phyloP scores from a whole-genome alignment of 352 stramenopile species.

The Aphanomyces invadans region DNA sequence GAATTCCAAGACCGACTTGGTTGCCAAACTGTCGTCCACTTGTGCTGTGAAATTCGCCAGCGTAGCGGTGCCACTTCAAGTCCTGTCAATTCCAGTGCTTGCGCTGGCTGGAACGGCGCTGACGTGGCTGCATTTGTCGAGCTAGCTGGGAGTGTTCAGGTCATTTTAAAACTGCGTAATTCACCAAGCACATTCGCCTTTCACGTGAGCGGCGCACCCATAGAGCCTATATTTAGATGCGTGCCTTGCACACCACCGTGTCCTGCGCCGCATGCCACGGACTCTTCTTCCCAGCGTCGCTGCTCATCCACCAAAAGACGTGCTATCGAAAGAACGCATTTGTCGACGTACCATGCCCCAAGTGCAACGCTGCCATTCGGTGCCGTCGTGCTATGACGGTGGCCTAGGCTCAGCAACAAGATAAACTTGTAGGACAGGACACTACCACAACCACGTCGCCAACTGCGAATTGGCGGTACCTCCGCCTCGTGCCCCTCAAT shows the following conservation, averaged over 20 bases:
- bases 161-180: too few species aligned
- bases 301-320: slow-evolving; percentile 63
- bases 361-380: slow-evolving; percentile 34
- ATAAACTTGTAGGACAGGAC: slow-evolving; percentile 2
- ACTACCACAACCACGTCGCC: slow-evolving; percentile 10
- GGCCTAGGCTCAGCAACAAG: too few species aligned
- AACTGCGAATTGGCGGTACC: background rate
- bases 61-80: background rate
- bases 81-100: background rate
- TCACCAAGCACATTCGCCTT: too few species aligned
- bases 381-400: slow-evolving; percentile 11
- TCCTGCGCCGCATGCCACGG: slow-evolving; percentile 40
- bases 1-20: background rate
- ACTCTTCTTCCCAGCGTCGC: slow-evolving; percentile 50
- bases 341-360: slow-evolving; percentile 38
- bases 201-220: too few species aligned
- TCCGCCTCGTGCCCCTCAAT: slow-evolving; percentile 30
- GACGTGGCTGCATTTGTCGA: background rate
- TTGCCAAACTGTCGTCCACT: background rate
- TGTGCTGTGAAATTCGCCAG: background rate
- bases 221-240: background rate
- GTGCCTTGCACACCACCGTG: background rate
- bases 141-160: too few species aligned
- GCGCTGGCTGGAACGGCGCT: background rate
- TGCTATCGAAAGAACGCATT: slow-evolving; percentile 62